Evolutionary conservation across 768 basidiomycete genomes (phyloP), one percentile per base, ranked within the genome.

Genomic region (Suillus sp.): DNA sequence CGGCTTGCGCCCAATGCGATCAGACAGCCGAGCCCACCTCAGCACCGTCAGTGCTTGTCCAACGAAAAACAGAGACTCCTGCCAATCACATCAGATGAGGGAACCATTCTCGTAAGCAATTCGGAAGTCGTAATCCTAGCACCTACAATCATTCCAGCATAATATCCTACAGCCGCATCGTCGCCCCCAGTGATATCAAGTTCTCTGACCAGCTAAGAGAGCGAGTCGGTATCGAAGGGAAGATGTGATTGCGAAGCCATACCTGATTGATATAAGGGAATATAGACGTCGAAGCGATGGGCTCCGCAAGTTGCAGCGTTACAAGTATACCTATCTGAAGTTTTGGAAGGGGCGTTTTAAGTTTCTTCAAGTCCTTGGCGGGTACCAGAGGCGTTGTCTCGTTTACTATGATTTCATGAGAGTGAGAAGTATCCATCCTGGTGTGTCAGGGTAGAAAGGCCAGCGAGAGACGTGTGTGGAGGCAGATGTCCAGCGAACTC

Each of bases 11-110:
- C 87, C 87, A 13, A 86, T 70, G 60, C 76, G 77, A 66, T 89
- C 86, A 5, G 88, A 89, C 3, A 82, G 62, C 45, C 86, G 79
- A 67, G 85, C 84, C 88, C 88, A 89, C 67, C 85, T 84, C 13
- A 89, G 78, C 3, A 85, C 79, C 1, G 85, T 86, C 53, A 81
- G 50, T 0, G 87, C 84, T 64, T 89, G 85, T 0, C 84, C 79
- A 1, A 79, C 75, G 63, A 83, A 90, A 70, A 88, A 90, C 5
- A 89, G 71, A 1, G 86, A 88, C 75, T 87, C 83, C 86, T 88
- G 59, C 11, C 25, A 27, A 27, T 9, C 14, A 60, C 27, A 66
- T 25, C 55, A 20, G n/a, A 55, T 38, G 40, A 32, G 45, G 1
- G 27, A 42, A 38, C 32, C 16, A 43, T 27, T 51, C 25, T 37